These are phyloP conservation scores for Trichomonascaceae sp. DNA, from an alignment of 1,139 yeast genomes.

Conservation along the genomic window DNA sequence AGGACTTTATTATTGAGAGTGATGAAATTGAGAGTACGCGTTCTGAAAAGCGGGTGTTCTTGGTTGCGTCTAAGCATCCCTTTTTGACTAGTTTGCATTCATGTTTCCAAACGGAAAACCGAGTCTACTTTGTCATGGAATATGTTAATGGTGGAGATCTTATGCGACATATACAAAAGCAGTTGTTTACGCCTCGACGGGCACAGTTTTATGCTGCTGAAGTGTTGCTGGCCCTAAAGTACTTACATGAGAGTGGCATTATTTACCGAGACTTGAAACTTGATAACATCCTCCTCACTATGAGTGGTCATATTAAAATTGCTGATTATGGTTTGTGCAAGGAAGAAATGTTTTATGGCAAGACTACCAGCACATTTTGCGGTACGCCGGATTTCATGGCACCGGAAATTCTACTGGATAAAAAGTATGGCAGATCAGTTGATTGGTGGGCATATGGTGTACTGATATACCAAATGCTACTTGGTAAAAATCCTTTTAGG, in stretches of 20 bases:
- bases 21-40: constrained; percentile 94
- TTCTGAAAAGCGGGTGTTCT: constrained; percentile 86
- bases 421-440: constrained; percentile 85
- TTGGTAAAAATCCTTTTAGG: constrained; percentile 94
- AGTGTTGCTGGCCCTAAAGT: constrained; percentile 81
- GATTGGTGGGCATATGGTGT: constrained; percentile 99
- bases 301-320: constrained; percentile 91
- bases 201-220: constrained; percentile 98
- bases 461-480: constrained; percentile 86
- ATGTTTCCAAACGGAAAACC: constrained; percentile 95
- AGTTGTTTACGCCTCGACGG: constrained; percentile 78
- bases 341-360: constrained; percentile 90
- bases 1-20: constrained; percentile 88
- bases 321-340: constrained; percentile 97
- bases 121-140: constrained; percentile 97
- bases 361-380: constrained; percentile 90
- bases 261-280: constrained; percentile 94
- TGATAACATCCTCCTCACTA: constrained; percentile 83
- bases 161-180: constrained; percentile 98
- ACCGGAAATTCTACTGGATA: constrained; percentile 91
- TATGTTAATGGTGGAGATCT: constrained; percentile 96
- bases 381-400: constrained; percentile 99
- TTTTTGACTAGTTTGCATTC: constrained; percentile 86
- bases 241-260: constrained; percentile 93
- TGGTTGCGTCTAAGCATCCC: constrained; percentile 90